A percentile compares a stretch with the other conserved stretches of the same genome.
phyloP scores from a whole-genome alignment of 1,139 yeast genomes.

The Suhomyces bokatorum region DNA sequence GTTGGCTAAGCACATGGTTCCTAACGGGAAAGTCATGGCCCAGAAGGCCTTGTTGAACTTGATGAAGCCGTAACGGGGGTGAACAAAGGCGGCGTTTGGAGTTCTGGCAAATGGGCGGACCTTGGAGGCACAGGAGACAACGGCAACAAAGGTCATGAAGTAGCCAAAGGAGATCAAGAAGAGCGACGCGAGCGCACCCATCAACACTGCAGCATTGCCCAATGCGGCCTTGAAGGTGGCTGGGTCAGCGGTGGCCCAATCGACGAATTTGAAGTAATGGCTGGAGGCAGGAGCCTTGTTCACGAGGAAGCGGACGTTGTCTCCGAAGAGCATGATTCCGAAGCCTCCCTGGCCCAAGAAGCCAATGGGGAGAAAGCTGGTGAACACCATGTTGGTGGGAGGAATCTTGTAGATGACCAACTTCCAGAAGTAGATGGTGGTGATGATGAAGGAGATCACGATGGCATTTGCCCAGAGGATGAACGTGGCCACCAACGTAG shows the following conservation, averaged over 20 bases:
- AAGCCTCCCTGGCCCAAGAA: slow-evolving; percentile 77
- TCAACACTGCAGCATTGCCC: slow-evolving; percentile 2
- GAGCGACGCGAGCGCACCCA: slow-evolving; percentile 14
- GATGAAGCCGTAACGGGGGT: slow-evolving; percentile 28
- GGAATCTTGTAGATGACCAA: slow-evolving; percentile 64
- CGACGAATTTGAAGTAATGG: slow-evolving; percentile 13
- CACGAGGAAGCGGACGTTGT: slow-evolving; percentile 25
- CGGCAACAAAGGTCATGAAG: slow-evolving; percentile 24
- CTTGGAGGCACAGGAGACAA: slow-evolving; percentile 21
- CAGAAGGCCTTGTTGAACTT: slow-evolving; percentile 68
- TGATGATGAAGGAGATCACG: slow-evolving; percentile 55
- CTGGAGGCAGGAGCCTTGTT: slow-evolving; percentile 2
- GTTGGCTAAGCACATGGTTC: slow-evolving; percentile 73
- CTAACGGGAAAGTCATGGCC: slow-evolving; percentile 89
- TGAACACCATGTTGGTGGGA: slow-evolving; percentile 41
- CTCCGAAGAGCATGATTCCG: slow-evolving; percentile 61
- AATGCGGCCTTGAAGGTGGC: slow-evolving; percentile 4
- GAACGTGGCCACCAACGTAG: slow-evolving; percentile 55
- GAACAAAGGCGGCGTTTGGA: slow-evolving; percentile 17
- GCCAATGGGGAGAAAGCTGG: slow-evolving; percentile 64
- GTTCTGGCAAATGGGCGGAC: slow-evolving; percentile 22
- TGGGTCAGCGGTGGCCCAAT: slow-evolving; percentile 6
- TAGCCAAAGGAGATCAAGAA: slow-evolving; percentile 25
- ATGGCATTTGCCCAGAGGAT: slow-evolving; percentile 72
- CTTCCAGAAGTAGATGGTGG: slow-evolving; percentile 57